A percentile compares a stretch with the other conserved stretches of the same genome.
phyloP scores from a whole-genome alignment of 1,284 basidiomycete genomes.

The Abortiporus biennis region DNA sequence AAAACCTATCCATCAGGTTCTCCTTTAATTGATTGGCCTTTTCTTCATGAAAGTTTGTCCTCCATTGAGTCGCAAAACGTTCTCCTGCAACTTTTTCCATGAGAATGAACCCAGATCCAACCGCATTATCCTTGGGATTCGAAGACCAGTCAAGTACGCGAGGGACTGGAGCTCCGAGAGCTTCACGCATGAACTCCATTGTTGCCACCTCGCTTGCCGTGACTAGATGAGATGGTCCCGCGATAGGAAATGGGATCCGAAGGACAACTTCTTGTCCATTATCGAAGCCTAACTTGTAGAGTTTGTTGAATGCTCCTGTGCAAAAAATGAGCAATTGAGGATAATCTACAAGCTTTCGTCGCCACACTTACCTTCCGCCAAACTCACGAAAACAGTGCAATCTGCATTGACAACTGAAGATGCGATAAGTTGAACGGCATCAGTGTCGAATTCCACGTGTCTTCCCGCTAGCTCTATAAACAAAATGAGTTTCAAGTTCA shows the following conservation, averaged over 20 bases:
- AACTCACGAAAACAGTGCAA: not conserved
- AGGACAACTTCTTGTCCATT: slow-evolving; percentile 25
- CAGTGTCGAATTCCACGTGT: not conserved
- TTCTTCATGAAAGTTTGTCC: too few species aligned
- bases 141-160: slow-evolving; percentile 27
- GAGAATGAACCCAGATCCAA: slow-evolving; percentile 33
- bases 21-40: too few species aligned
- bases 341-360: not conserved
- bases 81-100: slow-evolving; percentile 29
- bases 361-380: not conserved
- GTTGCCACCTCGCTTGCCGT: slow-evolving; percentile 37
- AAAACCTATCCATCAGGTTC: too few species aligned
- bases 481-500: not conserved
- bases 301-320: slow-evolving; percentile 20
- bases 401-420: not conserved
- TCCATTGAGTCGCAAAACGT: slow-evolving; percentile 18
- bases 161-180: slow-evolving; percentile 26
- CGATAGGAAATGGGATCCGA: slow-evolving; percentile 24
- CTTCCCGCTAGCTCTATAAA: not conserved
- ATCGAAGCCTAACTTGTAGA: slow-evolving; percentile 26
- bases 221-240: slow-evolving; percentile 23
- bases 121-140: slow-evolving; percentile 15
- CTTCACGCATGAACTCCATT: slow-evolving; percentile 25
- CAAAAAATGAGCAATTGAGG: not conserved
- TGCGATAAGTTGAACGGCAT: not conserved